Percentiles rank a stretch among this genome's conserved stretches.
Conservation (phyloP, 306 rosid species). For the Cyamopsis tetragonoloba region DNA sequence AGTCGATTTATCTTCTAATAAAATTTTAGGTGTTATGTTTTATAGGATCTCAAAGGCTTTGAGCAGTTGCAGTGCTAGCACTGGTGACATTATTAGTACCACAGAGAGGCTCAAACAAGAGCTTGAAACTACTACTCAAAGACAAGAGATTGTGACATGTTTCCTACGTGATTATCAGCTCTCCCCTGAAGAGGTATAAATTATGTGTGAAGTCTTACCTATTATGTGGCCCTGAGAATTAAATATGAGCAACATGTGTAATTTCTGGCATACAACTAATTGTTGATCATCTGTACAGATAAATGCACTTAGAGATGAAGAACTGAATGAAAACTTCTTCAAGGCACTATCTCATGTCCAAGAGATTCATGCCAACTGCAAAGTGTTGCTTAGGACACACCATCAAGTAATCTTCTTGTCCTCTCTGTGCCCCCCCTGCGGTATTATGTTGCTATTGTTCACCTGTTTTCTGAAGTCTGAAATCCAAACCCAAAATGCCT, state of each 20-base stretch:
- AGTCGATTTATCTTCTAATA: conserved; percentile 1
- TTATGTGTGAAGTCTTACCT: conserved; percentile 17
- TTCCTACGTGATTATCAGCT: conserved; percentile 96
- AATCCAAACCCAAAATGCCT: conserved; percentile 15
- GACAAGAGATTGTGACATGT: conserved; percentile 82
- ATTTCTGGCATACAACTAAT: conserved; percentile 18
- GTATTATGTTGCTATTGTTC: conserved; percentile 1
- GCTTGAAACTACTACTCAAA: conserved; percentile 67
- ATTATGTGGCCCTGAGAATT: not conserved
- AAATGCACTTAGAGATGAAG: conserved; percentile 84
- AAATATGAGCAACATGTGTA: not conserved
- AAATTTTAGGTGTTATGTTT: conserved; percentile 2
- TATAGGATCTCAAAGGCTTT: conserved; percentile 72
- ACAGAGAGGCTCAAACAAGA: conserved; percentile 94
- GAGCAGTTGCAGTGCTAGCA: conserved; percentile 70
- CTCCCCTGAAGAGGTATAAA: conserved; percentile 69
- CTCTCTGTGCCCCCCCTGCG: not conserved
- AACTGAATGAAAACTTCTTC: conserved; percentile 70
- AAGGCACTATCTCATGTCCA: conserved; percentile 95
- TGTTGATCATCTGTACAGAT: conserved; percentile 47
- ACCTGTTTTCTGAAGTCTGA: not conserved
- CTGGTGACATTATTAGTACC: conserved; percentile 83
- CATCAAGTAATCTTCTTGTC: conserved; percentile 65
- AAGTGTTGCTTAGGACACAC: conserved; percentile 83
- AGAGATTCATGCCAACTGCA: conserved; percentile 93